These are phyloP conservation scores for Myxozyma melibiosi DNA, from an alignment of 805 yeast species.

Conservation along the genomic window DNA sequence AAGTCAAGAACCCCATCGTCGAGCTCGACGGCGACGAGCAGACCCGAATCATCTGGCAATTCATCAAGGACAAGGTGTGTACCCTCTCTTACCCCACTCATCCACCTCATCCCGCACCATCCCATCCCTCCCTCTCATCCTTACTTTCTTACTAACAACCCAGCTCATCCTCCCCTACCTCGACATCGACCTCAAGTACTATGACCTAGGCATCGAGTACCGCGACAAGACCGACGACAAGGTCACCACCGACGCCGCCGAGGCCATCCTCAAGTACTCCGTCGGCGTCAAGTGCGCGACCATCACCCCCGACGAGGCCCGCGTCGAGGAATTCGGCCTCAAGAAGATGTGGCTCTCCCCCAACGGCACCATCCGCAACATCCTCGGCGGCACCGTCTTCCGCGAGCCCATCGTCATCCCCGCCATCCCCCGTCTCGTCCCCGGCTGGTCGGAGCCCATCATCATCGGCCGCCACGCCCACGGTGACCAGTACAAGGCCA, in stretches of 20 bases:
- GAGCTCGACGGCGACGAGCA: slow-evolving; percentile 98
- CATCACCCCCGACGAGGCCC: slow-evolving; percentile 96
- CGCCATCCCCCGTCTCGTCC: slow-evolving; percentile 81
- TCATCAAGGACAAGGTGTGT: slow-evolving; percentile 68
- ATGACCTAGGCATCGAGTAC: slow-evolving; percentile 83
- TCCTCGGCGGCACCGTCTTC: slow-evolving; percentile 94
- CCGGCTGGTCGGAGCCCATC: slow-evolving; percentile 93
- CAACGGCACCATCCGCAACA: slow-evolving; percentile 94
- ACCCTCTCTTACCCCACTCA: neutral
- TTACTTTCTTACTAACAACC: neutral
- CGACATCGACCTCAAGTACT: slow-evolving; percentile 86
- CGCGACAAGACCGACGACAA: slow-evolving; percentile 87
- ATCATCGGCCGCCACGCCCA: slow-evolving; percentile 97
- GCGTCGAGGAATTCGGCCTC: slow-evolving; percentile 86
- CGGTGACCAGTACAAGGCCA: slow-evolving; percentile 96
- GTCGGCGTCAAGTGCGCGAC: slow-evolving; percentile 98
- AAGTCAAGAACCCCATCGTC: slow-evolving; percentile 85
- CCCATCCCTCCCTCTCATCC: neutral
- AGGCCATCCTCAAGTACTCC: slow-evolving; percentile 82
- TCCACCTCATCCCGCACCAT: neutral
- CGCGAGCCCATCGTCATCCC: slow-evolving; percentile 95
- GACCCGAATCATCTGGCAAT: slow-evolving; percentile 95
- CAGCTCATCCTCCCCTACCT: slow-evolving; percentile 76
- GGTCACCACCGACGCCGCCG: slow-evolving; percentile 86
- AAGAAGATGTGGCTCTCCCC: slow-evolving; percentile 98